These are phyloP conservation scores for Setaria viridis DNA, from an alignment of 202 grass and related monocot genomes.

Conservation along the genomic window DNA sequence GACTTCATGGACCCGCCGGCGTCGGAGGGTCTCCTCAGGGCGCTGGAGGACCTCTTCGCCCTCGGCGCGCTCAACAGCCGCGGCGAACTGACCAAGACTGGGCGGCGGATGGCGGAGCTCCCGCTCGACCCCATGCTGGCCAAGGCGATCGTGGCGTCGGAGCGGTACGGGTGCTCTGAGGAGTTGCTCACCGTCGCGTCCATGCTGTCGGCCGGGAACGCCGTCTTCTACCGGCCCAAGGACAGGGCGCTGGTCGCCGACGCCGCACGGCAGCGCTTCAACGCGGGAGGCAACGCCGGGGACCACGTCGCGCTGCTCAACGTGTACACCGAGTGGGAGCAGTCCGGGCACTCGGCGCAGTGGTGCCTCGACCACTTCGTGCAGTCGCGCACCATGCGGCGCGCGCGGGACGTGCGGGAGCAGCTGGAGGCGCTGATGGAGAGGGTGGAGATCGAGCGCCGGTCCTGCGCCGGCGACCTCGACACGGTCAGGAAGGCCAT, in stretches of 20 bases:
- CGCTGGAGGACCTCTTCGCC: constrained; percentile 56
- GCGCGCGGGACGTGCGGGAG: constrained; percentile 59
- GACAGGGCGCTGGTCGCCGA: constrained; percentile 53
- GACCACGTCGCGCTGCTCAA: constrained; percentile 59
- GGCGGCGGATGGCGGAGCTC: constrained; percentile 59
- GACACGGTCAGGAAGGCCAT: constrained; percentile 45
- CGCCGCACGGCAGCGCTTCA: constrained; percentile 41
- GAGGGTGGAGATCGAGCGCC: constrained; percentile 52
- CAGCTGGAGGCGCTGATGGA: constrained; percentile 54
- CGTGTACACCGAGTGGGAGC: constrained; percentile 57
- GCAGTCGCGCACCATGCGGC: constrained; percentile 56
- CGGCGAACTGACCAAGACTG: constrained; percentile 56
- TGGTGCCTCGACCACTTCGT: constrained; percentile 63
- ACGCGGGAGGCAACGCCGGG: constrained; percentile 31
- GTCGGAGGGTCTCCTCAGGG: constrained; percentile 50
- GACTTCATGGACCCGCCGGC: constrained; percentile 71
- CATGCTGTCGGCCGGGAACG: constrained; percentile 55
- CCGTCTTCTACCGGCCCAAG: constrained; percentile 54
- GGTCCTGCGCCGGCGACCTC: constrained; percentile 38
- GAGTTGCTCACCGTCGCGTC: constrained; percentile 51
- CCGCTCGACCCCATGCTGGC: constrained; percentile 59
- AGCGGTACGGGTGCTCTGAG: constrained; percentile 54
- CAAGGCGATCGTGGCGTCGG: constrained; percentile 52
- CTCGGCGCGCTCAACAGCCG: constrained; percentile 54
- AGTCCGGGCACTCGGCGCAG: constrained; percentile 46